Percentiles rank a stretch among this genome's conserved stretches.
These are phyloP conservation scores for Fusarium sp. DNA, from an alignment of 2,329 filamentous ascomycete genomes.

Conservation along the genomic window DNA sequence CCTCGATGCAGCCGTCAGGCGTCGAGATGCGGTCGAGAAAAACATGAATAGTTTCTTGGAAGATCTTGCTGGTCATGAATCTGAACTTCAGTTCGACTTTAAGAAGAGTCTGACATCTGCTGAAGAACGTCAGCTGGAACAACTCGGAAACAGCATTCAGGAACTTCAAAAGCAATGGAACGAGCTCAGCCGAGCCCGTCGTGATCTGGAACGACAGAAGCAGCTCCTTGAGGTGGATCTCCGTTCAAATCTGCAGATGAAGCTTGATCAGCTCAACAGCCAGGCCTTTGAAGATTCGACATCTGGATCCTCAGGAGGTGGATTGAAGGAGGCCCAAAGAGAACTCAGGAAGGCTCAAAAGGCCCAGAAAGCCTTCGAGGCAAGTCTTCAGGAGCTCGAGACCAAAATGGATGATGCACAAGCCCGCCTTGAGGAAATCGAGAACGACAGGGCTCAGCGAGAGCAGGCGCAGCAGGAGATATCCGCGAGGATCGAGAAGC, in stretches of 20 bases:
- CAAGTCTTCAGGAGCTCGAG: conserved; percentile 81
- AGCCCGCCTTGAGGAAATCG: conserved; percentile 67
- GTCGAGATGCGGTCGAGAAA: conserved; percentile 77
- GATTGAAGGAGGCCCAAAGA: conserved; percentile 81
- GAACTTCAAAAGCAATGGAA: conserved; percentile 82
- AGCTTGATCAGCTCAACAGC: conserved; percentile 86
- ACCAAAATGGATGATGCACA: conserved; percentile 70
- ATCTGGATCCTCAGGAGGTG: conserved; percentile 71
- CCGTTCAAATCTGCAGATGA: conserved; percentile 88
- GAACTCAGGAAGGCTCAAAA: conserved; percentile 85
- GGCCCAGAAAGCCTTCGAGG: conserved; percentile 74
- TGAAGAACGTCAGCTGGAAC: conserved; percentile 86
- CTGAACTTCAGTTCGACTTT: conserved; percentile 87
- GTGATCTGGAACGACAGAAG: conserved; percentile 84
- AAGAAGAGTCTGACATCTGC: conserved; percentile 86
- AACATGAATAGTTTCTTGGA: conserved; percentile 82
- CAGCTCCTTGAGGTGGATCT: conserved; percentile 87
- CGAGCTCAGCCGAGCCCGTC: conserved; percentile 77
- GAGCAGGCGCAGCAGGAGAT: conserved; percentile 82
- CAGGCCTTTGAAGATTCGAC: conserved; percentile 76
- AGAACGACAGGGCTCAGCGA: conserved; percentile 70
- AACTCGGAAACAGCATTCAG: conserved; percentile 76
- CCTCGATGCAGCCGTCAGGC: conserved; percentile 75
- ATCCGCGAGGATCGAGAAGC: conserved; percentile 81
- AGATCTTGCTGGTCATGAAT: conserved; percentile 80